Evolutionary conservation across 208 protist genomes (phyloP).

Genomic region (Wallacemonas sp.): DNA sequence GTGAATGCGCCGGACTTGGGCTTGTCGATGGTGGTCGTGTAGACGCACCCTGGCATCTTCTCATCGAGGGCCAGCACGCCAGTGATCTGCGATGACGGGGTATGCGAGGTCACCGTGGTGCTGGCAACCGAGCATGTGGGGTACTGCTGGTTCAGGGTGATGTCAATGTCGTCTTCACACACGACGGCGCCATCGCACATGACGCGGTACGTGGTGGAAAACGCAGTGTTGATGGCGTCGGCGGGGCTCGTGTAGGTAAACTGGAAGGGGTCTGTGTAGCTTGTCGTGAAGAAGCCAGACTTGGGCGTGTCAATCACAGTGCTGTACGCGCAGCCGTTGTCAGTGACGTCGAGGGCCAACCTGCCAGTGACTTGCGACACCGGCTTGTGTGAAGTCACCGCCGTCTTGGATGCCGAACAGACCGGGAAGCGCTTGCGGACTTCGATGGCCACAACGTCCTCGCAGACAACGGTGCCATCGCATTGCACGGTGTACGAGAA

Average conservation of each 20-base stretch:
- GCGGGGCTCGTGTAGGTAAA: constrained; percentile 20
- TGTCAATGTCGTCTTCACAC: constrained; percentile 29
- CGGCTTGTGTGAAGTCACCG: not conserved
- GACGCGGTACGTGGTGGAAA: constrained; percentile 26
- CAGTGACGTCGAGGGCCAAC: constrained; percentile 31
- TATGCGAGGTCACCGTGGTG: not conserved
- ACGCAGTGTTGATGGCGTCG: constrained; percentile 16
- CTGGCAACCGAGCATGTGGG: constrained; percentile 16
- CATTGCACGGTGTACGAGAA: constrained; percentile 7
- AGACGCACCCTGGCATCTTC: constrained; percentile 18
- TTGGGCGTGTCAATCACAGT: constrained; percentile 9
- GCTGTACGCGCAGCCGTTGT: constrained; percentile 26
- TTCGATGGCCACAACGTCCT: constrained; percentile 17
- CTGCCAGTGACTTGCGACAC: constrained; percentile 7
- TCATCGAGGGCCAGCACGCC: constrained; percentile 34
- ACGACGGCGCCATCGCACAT: constrained; percentile 27
- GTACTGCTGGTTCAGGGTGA: constrained; percentile 11
- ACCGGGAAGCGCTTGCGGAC: constrained; percentile 7
- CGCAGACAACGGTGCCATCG: constrained; percentile 1
- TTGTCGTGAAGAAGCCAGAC: constrained; percentile 12
- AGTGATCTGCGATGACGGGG: not conserved
- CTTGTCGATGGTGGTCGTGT: constrained; percentile 19
- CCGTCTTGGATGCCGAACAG: constrained; percentile 15
- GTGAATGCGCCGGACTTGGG: constrained; percentile 11
- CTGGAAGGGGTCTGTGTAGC: constrained; percentile 12